Base-by-base conservation (phyloP, 2,329 filamentous ascomycete species). In the Dactylellina sp. region DNA sequence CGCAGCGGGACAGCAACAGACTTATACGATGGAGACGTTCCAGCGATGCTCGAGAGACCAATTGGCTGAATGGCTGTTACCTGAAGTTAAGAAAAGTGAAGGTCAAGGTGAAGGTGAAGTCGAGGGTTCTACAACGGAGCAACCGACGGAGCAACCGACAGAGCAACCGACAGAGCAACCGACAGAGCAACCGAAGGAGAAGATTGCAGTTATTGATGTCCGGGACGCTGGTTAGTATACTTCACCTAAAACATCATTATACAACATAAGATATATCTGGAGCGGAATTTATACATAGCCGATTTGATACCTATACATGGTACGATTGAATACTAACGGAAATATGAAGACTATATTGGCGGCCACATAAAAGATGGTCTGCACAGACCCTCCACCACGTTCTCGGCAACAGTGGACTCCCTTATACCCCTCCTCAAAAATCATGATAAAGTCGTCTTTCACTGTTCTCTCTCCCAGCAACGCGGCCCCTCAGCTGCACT, bases 401-500 rank as follows among this genome's bases (percentile, higher is more conserved):
- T 98, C 53, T 91, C 96, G 78, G 86, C 87, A 80, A 88, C 86
- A 77, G 87, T 95, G 81, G 91, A 93, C 0, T 91, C 93, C 76
- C 87, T 99, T n/a, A 85, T 96, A 11, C 88, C 92, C 65, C 88
- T 86, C 46, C 86, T 97, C 52, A 84, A 88, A 76, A 88, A 89
- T 79, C 93, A 92, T 81, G 87, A 95, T 64, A 89, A 86, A 9
- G 92, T 99, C 12, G 87, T 99, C 0, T 99, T 99, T 81, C 95
- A 99, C 83, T 99, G 95, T 82, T 91, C 91, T 16, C 84, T 98
- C 63, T 94, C 90, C 77, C 95, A 98, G 83, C 91, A 97, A 82
- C 86, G 95, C 0, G 95, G 95, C 0, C 95, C 95, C 0, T 86
- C 86, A 56, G 93, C 94, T 2, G 95, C 95, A 2, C 82, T 97